phyloP scores from a whole-genome alignment of 768 basidiomycete species.

The Daedaleopsis nitida region DNA sequence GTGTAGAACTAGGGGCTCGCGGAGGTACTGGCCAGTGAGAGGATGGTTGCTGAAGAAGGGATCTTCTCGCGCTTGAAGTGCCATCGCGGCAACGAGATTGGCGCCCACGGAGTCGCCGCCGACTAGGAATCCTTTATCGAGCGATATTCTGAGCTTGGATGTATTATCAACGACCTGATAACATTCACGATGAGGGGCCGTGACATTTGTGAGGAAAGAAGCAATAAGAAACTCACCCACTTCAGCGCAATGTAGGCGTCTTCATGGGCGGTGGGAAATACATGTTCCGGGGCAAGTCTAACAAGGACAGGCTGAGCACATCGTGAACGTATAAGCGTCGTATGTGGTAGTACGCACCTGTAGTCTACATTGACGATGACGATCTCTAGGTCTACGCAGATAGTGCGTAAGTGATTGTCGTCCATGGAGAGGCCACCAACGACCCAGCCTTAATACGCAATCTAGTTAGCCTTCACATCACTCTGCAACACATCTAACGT shows the following conservation, averaged over 20 bases:
- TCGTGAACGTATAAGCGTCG: too few species aligned
- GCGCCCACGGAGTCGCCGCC: conserved; percentile 28
- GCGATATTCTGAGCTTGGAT: conserved; percentile 8
- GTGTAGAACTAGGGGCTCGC: conserved; percentile 11
- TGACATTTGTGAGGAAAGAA: background rate
- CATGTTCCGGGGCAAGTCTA: conserved; percentile 30
- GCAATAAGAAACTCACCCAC: conserved; percentile 21
- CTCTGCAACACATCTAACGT: background rate
- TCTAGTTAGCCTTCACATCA: too few species aligned
- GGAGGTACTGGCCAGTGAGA: conserved; percentile 29
- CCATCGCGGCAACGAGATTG: conserved; percentile 21
- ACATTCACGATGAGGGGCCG: too few species aligned
- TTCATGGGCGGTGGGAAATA: conserved; percentile 24
- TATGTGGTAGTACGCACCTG: background rate
- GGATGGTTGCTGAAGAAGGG: conserved; percentile 15
- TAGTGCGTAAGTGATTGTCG: conserved; percentile 21
- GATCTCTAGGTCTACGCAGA: conserved; percentile 22
- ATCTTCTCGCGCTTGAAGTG: conserved; percentile 26
- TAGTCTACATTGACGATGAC: conserved; percentile 23
- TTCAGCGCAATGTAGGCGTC: conserved; percentile 27
- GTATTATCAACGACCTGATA: conserved; percentile 12
- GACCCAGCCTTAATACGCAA: background rate
- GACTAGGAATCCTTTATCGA: conserved; percentile 28
- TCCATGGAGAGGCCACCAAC: conserved; percentile 17
- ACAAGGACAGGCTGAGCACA: background rate